Evolutionary conservation across 768 basidiomycete species (phyloP).

Genomic region (Suillus spraguei): DNA sequence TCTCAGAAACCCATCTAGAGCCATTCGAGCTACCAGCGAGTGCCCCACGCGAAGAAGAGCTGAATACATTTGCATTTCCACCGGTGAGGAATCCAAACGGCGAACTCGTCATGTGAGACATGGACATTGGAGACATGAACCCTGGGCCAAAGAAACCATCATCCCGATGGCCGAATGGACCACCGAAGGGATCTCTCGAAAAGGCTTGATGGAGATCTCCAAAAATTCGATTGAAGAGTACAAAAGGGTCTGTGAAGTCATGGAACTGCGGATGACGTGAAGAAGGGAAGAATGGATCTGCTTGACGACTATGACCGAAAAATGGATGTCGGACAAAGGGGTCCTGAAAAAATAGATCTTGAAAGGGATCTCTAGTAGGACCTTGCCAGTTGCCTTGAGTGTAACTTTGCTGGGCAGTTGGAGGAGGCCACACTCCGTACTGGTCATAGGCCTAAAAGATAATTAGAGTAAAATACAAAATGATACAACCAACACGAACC

Average conservation of each 20-base stretch:
- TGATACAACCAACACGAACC: constrained; percentile 33
- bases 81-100: constrained; percentile 2
- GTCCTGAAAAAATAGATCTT: constrained; percentile 21
- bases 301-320: constrained; percentile 25
- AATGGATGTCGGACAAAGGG: constrained; percentile 26
- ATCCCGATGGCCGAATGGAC: constrained; percentile 20
- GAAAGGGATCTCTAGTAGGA: constrained; percentile 21
- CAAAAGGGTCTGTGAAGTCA: constrained; percentile 73
- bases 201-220: constrained; percentile 45
- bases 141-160: constrained; percentile 17
- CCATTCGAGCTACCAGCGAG: constrained; percentile 25
- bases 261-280: constrained; percentile 18
- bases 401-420: constrained; percentile 28
- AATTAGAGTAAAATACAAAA: constrained; percentile 8
- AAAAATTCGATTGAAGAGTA: constrained; percentile 74
- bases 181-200: constrained; percentile 38
- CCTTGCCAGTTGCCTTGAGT: constrained; percentile 16
- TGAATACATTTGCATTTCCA: neutral
- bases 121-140: constrained; percentile 9
- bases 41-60: constrained; percentile 1
- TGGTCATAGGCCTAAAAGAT: constrained; percentile 59
- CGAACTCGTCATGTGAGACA: neutral
- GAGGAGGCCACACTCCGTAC: constrained; percentile 78
- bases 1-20: constrained; percentile 54
- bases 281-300: constrained; percentile 30